Evolutionary conservation across 805 yeast species (phyloP).

Genomic region (Monosporozyma siamensis): DNA sequence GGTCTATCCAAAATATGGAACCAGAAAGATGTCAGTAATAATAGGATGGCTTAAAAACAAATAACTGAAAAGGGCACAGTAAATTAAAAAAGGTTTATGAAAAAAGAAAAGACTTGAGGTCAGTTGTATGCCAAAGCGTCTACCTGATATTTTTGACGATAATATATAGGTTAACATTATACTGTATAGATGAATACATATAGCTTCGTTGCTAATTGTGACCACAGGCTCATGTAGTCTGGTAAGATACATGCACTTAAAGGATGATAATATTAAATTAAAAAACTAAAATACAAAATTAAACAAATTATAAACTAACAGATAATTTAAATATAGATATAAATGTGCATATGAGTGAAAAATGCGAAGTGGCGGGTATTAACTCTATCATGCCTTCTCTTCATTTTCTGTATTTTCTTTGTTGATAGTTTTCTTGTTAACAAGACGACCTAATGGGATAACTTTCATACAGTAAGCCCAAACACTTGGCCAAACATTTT

Average conservation of each 20-base stretch:
- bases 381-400: slow-evolving; percentile 1
- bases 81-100: background rate
- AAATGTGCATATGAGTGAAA: background rate
- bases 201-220: no score
- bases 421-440: background rate
- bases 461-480: slow-evolving; percentile 6
- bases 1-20: slow-evolving; percentile 10
- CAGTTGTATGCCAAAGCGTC: no score
- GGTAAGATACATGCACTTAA: no score
- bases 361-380: background rate
- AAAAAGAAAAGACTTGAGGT: no score
- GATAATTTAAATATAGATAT: no score
- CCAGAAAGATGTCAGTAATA: background rate
- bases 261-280: background rate
- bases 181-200: no score
- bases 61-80: no score
- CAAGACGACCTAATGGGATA: slow-evolving; percentile 1
- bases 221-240: no score
- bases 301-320: no score
- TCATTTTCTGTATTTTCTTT: background rate
- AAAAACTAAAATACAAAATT: background rate
- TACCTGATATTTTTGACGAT: no score
- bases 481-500: slow-evolving; percentile 14
- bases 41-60: no score
- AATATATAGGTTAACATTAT: no score